These are phyloP conservation scores for Talinum fruticosum DNA, from an alignment of 148 eudicot genomes.

Conservation along the genomic window DNA sequence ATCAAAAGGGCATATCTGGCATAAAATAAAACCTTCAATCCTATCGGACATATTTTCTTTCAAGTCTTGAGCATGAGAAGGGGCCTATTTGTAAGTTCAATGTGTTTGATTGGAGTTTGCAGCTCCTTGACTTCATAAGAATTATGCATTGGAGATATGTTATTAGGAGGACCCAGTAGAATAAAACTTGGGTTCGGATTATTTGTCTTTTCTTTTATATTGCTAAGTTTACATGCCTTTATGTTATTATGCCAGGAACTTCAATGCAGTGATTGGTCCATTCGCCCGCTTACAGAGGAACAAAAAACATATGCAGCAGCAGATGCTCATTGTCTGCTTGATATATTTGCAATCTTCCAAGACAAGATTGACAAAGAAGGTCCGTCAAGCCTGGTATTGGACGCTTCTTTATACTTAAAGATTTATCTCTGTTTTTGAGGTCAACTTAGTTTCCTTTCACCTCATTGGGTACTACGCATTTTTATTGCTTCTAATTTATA, in stretches of 20 bases:
- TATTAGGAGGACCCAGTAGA: not conserved
- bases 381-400: conserved; percentile 32
- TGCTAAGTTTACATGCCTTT: not conserved
- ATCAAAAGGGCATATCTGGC: not conserved
- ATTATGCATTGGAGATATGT: not conserved
- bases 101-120: too few relatives aligned
- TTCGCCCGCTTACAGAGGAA: conserved; percentile 85
- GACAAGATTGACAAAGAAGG: conserved; percentile 63
- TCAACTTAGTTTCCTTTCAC: not conserved
- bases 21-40: too few relatives aligned
- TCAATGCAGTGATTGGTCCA: conserved; percentile 99
- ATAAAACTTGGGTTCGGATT: not conserved
- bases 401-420: not conserved
- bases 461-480: not conserved
- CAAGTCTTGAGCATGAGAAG: too few relatives aligned
- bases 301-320: conserved; percentile 87
- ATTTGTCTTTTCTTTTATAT: not conserved
- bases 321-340: conserved; percentile 86
- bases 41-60: too few relatives aligned
- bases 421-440: conserved; percentile 10
- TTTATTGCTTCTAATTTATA: not conserved
- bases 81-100: too few relatives aligned
- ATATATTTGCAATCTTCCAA: conserved; percentile 68
- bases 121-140: too few relatives aligned
- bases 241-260: conserved; percentile 55